Evolutionary conservation across 768 basidiomycete species (phyloP), one percentile per base, ranked within the genome.

Genomic region (Mycena venus): DNA sequence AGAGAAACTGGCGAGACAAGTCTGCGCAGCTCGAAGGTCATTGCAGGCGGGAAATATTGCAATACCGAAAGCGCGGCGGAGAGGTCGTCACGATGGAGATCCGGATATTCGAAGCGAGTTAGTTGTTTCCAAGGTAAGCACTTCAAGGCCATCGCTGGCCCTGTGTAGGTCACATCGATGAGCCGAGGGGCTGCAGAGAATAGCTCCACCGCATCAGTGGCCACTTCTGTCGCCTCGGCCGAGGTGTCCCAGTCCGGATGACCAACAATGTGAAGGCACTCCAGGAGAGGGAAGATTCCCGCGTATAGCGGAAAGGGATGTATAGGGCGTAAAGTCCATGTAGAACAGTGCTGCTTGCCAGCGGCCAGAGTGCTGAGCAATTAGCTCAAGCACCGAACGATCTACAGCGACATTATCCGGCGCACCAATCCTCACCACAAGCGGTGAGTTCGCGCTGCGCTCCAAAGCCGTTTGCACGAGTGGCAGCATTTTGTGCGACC

Each of bases 401-500:
- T 73, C 72, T 27, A 68, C 29, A 7, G 8, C 40, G 10, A 62
- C 49, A 3, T 19, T 31, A 5, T 73, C 65, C 9, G 72, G 72
- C 5, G 65, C 72, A 9, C 72, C 72, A 29, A 73, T 31, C 31
- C 72, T 58, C 15, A 73, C 25, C 12, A 53, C 42, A 29, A 73
- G 23, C 10, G 51, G 47, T 12, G 72, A 49, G 59, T 38, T 67
- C n/a, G 42, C 72, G 19, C 72, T 73, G 56, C 72, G 72, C 12
- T 60, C 49, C 31, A 73, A 47, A n/a, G 21, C 44, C 4, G 23
- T 51, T 14, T 68, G 38, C 12, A 67, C 65, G 2, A 73, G 25
- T 17, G 72, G 65, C 25, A 73, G 56, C 72, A 73, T 73, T 60
- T 73, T 73, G 23, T 47, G 58, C 31, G 72, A 73, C 72, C 72